phyloP scores from a whole-genome alignment of 2,329 filamentous ascomycete species.

The Ophiostoma piceae region DNA sequence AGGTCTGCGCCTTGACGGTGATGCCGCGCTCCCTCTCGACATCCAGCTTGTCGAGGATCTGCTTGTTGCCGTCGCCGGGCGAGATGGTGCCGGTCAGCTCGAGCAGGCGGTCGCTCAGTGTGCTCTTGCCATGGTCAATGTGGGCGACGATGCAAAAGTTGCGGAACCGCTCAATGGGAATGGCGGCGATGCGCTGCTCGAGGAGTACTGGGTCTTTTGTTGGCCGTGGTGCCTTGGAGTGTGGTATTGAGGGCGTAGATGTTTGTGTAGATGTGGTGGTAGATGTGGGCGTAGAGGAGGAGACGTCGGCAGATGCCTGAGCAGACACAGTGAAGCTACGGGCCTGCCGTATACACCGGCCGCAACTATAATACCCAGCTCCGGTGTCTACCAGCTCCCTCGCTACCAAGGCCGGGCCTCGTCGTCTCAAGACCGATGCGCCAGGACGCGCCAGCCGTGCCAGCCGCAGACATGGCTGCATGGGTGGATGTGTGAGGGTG shows the following conservation, averaged over 20 bases:
- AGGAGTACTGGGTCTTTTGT: conserved; percentile 31
- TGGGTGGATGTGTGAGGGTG: conserved; percentile 24
- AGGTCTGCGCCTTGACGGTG: conserved; percentile 97
- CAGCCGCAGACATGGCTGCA: conserved; percentile 36
- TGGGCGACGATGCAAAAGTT: conserved; percentile 99
- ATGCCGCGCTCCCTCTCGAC: conserved; percentile 95
- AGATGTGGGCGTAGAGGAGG: not conserved
- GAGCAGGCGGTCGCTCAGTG: conserved; percentile 83
- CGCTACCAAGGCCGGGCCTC: not conserved
- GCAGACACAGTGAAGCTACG: not conserved
- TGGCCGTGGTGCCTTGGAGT: not conserved
- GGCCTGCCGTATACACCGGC: not conserved
- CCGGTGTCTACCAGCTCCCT: not conserved
- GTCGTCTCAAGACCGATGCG: conserved; percentile 15
- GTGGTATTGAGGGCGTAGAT: not conserved
- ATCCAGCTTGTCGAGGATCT: conserved; percentile 94
- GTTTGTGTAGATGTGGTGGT: not conserved
- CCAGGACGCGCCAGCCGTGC: conserved; percentile 31
- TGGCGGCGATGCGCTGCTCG: conserved; percentile 61
- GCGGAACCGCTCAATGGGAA: conserved; percentile 73
- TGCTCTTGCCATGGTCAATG: conserved; percentile 98
- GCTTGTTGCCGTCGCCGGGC: conserved; percentile 75
- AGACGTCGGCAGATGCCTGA: not conserved
- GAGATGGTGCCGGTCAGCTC: conserved; percentile 92
- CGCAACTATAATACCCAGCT: not conserved